Percentiles rank a stretch among this genome's conserved stretches.
phyloP scores from a whole-genome alignment of 805 yeast species.

The Alloascoidea hylecoeti region DNA sequence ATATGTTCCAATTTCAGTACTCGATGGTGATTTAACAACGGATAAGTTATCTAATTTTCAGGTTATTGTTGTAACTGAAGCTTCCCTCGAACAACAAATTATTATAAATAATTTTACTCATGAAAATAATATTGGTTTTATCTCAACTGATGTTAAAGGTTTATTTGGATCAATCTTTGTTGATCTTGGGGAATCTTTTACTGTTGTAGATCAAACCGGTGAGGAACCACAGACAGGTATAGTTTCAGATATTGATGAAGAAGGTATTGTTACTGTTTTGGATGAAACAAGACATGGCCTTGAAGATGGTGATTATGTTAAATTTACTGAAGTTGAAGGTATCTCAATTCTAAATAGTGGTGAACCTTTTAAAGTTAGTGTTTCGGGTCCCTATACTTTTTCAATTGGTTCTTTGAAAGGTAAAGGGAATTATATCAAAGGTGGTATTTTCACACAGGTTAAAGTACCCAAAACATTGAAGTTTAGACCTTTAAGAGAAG shows the following conservation, averaged over 20 bases:
- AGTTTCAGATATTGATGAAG: slow-evolving; percentile 73
- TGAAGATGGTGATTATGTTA: slow-evolving; percentile 84
- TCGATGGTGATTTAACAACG: slow-evolving; percentile 34
- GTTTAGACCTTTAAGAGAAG: slow-evolving; percentile 52
- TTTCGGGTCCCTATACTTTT: slow-evolving; percentile 92
- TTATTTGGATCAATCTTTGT: slow-evolving; percentile 80
- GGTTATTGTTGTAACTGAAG: slow-evolving; percentile 70
- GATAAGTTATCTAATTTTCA: slow-evolving; percentile 44
- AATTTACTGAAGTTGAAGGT: slow-evolving; percentile 78
- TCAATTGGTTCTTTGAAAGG: slow-evolving; percentile 41
- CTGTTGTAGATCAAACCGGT: slow-evolving; percentile 76
- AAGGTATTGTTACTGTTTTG: slow-evolving; percentile 88
- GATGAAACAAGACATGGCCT: slow-evolving; percentile 90
- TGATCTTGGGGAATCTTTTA: slow-evolving; percentile 76
- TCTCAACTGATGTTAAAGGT: slow-evolving; percentile 75
- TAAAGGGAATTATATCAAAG: slow-evolving; percentile 56
- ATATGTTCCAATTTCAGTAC: slow-evolving; percentile 75
- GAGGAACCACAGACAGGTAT: slow-evolving; percentile 86
- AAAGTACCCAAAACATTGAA: slow-evolving; percentile 58
- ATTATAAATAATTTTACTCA: slow-evolving; percentile 68
- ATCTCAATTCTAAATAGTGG: slow-evolving; percentile 64
- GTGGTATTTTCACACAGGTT: slow-evolving; percentile 89
- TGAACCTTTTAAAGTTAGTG: slow-evolving; percentile 59
- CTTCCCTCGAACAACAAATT: slow-evolving; percentile 59
- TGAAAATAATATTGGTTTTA: slow-evolving; percentile 57